phyloP scores from a whole-genome alignment of 805 yeast species.

The Soucietia sequanensis region DNA sequence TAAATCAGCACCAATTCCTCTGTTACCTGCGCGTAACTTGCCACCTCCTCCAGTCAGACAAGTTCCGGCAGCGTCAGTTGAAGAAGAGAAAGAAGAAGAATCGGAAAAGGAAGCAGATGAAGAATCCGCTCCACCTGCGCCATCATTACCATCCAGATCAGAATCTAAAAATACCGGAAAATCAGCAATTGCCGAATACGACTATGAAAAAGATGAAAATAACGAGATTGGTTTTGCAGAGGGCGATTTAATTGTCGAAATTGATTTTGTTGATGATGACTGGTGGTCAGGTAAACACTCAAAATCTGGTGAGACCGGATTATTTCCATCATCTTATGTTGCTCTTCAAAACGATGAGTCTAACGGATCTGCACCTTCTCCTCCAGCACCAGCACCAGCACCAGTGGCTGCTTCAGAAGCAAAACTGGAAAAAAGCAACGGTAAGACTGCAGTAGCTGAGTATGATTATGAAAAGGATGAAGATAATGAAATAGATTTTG shows the following conservation, averaged over 20 bases:
- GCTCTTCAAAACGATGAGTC: constrained; percentile 24
- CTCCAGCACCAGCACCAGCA: constrained; percentile 14
- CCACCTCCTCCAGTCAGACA: constrained; percentile 18
- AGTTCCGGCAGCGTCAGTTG: constrained; percentile 7
- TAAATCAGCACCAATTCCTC: constrained; percentile 8
- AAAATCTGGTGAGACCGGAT: constrained; percentile 47
- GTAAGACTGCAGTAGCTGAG: constrained; percentile 58
- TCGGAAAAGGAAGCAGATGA: constrained; percentile 7
- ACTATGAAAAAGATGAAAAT: constrained; percentile 72
- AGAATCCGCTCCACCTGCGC: constrained; percentile 13
- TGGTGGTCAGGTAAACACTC: constrained; percentile 58
- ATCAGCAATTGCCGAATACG: constrained; percentile 79
- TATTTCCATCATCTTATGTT: constrained; percentile 59
- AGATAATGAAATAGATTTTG: constrained; percentile 84
- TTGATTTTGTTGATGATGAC: constrained; percentile 70
- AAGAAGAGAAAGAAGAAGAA: constrained; percentile 9
- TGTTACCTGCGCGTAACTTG: constrained; percentile 17
- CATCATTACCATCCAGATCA: constrained; percentile 14
- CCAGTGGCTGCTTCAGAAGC: constrained; percentile 18
- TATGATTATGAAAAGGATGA: constrained; percentile 88
- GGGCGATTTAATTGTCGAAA: constrained; percentile 64
- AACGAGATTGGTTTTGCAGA: constrained; percentile 68
- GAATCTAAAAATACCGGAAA: constrained; percentile 9
- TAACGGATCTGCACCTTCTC: constrained; percentile 12
- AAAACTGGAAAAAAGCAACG: no score